Evolutionary conservation across 2,329 filamentous ascomycete genomes (phyloP), one percentile per base, ranked within the genome.

Genomic region (Davidsoniella neocaledoniae): DNA sequence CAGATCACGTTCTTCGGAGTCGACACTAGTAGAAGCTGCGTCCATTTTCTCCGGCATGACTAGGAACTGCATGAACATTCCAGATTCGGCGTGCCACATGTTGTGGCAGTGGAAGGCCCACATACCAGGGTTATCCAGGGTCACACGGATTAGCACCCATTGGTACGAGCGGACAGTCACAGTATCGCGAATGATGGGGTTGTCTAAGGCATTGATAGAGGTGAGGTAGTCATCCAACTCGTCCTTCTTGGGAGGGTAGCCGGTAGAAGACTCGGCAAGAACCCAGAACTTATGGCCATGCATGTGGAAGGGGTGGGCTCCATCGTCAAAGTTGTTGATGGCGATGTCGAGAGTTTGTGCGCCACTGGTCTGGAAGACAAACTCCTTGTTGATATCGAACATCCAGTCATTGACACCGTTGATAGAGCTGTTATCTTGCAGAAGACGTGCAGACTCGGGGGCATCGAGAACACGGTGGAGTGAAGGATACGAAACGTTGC

Each of bases 31-130:
- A 7, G n/a, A 10, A 5, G 3, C 9, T 25, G 37, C 7, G 8
- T 42, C 23, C 10, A 51, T 38, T 23, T 50, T 23, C 21, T 47
- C 48, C 9, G 42, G 37, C 39, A 45, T 49, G 1, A 62, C 64
- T 9, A 67, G 56, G 49, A 81, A 69, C 59, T 77, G 73, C 76
- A 80, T 79, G 29, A 71, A 52, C 64, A 78, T 67, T 1, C 75
- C 74, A 1, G 73, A 69, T 55, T 76, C 73, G 0, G 68, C 65
- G 56, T 79, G 75, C 75, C 75, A 79, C 0, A 66, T 63, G 52
- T 76, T 69, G 55, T 78, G 74, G 55, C 74, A 78, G 57, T 77
- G 74, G 19, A 78, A 68, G 0, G 71, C 66, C 74, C 75, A 78
- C 1, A 73, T 55, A 1, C 75, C 75, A 0, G 74, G 69, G 56